Base-by-base conservation (phyloP, 1,284 basidiomycete genomes). In the Apiotrichum porosum region DNA sequence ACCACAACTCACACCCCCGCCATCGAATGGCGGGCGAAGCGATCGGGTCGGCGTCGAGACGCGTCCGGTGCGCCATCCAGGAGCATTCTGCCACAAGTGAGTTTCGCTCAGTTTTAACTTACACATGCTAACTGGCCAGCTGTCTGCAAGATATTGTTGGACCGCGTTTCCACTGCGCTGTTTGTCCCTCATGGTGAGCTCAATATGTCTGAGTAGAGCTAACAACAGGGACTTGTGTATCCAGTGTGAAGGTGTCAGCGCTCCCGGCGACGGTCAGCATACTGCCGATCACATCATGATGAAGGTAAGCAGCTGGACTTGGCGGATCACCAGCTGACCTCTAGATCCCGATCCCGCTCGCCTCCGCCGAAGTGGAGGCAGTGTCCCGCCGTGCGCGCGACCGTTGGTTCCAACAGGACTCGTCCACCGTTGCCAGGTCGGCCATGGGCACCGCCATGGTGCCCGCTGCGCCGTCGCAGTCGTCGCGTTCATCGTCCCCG, bases 111-210 rank as follows among this genome's bases (percentile, higher is more conserved):
- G 6, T 32, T 6, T 21, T n/a, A n/a, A n/a, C n/a, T n/a, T n/a
- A 13, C n/a, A n/a, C n/a, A 42, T 14, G 13, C 51, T 49, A 22
- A 41, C 34, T 49, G 18, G 30, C 10, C 62, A 93, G 89, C 64
- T 94, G 90, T 66, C 75, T 87, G 55, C 82, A 84, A 60, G 88
- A 89, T 56, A 92, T 94, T 52, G 80, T 92, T 21, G 89, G 90
- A 15, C 87, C 88, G 15, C 80, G 87, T 8, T 93, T 90, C 72
- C 90, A 90, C 62, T 94, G 90, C 59, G 86, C 86, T 9, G 83
- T 88, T n/a, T 94, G 90, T 63, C 70, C 73, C 1, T 70, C 71
- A 3, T 74, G 72, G n/a, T n/a, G n/a, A n/a, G n/a, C n/a, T n/a
- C n/a, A n/a, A n/a, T n/a, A n/a, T n/a, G n/a, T n/a, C n/a, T n/a